phyloP scores from a whole-genome alignment of 495 filamentous ascomycete species.

The Talaromyces ruber region DNA sequence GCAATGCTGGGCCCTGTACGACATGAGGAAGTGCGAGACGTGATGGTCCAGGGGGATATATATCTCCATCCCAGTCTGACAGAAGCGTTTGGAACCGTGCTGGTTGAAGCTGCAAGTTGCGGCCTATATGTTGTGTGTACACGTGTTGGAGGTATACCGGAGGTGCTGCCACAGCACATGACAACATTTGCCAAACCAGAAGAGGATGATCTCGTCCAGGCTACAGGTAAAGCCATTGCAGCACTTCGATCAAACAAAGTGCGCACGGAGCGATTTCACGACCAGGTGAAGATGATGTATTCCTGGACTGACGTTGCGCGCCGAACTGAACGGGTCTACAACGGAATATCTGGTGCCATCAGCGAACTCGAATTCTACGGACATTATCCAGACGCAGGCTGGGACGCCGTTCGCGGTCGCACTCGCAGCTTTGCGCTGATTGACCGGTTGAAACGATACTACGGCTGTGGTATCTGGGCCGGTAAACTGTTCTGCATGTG shows the following conservation, averaged over 20 bases:
- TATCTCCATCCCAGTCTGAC: conserved; percentile 93
- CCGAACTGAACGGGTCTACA: conserved; percentile 89
- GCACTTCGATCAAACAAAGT: conserved; percentile 74
- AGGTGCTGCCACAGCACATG: conserved; percentile 90
- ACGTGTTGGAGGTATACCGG: conserved; percentile 91
- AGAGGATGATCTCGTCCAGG: conserved; percentile 79
- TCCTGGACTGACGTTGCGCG: conserved; percentile 92
- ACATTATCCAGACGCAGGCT: conserved; percentile 52
- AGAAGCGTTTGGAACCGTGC: conserved; percentile 94
- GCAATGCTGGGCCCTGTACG: conserved; percentile 85
- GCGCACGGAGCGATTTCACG: conserved; percentile 88
- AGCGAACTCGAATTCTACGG: conserved; percentile 84
- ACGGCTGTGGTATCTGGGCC: conserved; percentile 99
- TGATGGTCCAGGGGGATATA: conserved; percentile 97
- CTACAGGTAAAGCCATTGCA: conserved; percentile 74
- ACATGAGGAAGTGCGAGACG: conserved; percentile 93
- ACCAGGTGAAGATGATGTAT: conserved; percentile 96
- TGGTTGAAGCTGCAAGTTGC: conserved; percentile 93
- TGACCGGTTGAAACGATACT: conserved; percentile 89
- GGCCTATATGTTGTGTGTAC: conserved; percentile 95
- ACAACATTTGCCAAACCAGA: conserved; percentile 89
- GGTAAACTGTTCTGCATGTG: conserved; percentile 95
- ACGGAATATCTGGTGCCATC: conserved; percentile 78
- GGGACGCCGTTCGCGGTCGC: conserved; percentile 64
- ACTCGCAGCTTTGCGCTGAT: conserved; percentile 85